Conservation (phyloP, 176 grass and related monocot species). For the Saccharum officinarum region DNA sequence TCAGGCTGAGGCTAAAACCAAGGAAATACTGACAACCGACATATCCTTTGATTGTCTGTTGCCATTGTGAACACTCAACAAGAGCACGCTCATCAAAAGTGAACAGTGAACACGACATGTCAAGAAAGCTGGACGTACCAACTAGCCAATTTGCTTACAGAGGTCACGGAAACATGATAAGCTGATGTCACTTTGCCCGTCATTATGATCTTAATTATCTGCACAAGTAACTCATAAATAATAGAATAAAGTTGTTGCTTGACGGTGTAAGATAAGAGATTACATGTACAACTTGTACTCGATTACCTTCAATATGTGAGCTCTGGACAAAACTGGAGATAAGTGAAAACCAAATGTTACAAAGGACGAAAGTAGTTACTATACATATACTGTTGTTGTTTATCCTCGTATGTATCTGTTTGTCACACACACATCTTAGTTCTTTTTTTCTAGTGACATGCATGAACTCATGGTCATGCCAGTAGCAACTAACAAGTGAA, state of each 20-base stretch:
- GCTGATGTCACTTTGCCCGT: not conserved
- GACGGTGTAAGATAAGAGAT: not conserved
- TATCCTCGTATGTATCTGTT: not conserved
- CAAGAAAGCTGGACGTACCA: constrained; percentile 24
- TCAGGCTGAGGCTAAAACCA: not conserved
- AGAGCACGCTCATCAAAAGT: constrained; percentile 28
- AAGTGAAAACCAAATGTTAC: not conserved
- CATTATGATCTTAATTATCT: not conserved
- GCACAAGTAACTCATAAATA: not conserved
- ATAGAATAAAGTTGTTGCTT: not conserved
- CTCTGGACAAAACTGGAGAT: not conserved
- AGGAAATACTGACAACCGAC: not conserved
- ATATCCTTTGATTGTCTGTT: constrained; percentile 43
- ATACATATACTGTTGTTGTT: not conserved
- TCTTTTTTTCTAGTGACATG: not conserved
- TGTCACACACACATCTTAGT: not conserved
- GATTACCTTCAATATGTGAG: not conserved
- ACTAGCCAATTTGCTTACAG: constrained; percentile 20
- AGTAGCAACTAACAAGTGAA: not conserved
- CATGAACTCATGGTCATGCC: not conserved
- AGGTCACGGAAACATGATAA: constrained; percentile 28
- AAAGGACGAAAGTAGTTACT: not conserved
- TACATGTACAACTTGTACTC: not conserved
- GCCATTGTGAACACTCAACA: constrained; percentile 63
- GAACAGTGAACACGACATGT: constrained; percentile 17